phyloP scores from a whole-genome alignment of 441 rosid species.

The Oxalis stricta region DNA sequence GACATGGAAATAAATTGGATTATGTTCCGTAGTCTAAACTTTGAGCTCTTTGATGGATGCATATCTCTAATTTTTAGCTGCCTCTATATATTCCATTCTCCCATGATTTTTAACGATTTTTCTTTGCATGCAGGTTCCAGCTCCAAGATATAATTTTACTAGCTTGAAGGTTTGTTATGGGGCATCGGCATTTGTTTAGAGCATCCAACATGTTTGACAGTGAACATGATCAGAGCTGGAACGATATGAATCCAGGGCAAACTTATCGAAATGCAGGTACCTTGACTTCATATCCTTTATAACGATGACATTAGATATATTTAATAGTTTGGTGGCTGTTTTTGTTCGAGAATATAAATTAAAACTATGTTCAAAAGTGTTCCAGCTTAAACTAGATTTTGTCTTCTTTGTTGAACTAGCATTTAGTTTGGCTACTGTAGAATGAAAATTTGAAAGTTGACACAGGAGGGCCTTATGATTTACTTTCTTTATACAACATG shows the following conservation, averaged over 20 bases:
- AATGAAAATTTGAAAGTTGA: too few relatives aligned
- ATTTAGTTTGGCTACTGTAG: too few relatives aligned
- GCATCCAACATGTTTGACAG: slow-evolving; percentile 37
- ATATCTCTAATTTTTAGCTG: too few relatives aligned
- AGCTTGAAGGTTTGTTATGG: slow-evolving; percentile 29
- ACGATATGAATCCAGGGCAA: slow-evolving; percentile 41
- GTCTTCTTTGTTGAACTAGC: too few relatives aligned
- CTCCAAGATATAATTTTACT: slow-evolving; percentile 5
- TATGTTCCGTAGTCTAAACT: background rate
- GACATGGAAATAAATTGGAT: background rate
- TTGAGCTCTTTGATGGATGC: slow-evolving; percentile 6
- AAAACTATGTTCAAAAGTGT: too few relatives aligned
- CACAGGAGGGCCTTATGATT: too few relatives aligned
- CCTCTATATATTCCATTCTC: too few relatives aligned
- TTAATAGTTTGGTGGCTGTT: too few relatives aligned
- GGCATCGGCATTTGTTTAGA: slow-evolving; percentile 46
- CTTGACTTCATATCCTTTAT: slow-evolving; percentile 3
- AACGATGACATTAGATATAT: background rate
- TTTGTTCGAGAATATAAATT: too few relatives aligned
- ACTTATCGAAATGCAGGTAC: slow-evolving; percentile 41
- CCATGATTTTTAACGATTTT: too few relatives aligned
- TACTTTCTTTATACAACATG: too few relatives aligned
- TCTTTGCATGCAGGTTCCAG: slow-evolving; percentile 29
- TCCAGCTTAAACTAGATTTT: too few relatives aligned
- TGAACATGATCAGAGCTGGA: slow-evolving; percentile 65